Conservation (phyloP, 306 rosid species). For the Prosopis cineraria region DNA sequence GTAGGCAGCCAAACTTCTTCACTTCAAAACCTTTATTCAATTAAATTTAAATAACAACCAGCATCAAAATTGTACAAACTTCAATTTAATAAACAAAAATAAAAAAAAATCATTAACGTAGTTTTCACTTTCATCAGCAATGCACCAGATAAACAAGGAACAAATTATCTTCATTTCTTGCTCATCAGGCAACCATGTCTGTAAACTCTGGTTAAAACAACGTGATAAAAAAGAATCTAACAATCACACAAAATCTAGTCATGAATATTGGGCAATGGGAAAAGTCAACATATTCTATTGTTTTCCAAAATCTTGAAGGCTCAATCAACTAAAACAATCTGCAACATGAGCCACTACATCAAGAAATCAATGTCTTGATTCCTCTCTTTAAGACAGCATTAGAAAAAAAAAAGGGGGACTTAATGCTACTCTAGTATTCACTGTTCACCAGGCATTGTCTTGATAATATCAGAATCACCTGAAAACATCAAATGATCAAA, state of each 20-base stretch:
- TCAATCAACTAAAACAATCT: neutral
- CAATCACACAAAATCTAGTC: neutral
- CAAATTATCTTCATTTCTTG: neutral
- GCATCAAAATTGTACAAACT: neutral
- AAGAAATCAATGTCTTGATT: neutral
- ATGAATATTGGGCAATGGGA: too few relatives aligned
- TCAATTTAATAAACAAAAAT: too few relatives aligned
- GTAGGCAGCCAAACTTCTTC: too few relatives aligned
- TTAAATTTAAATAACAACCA: too few relatives aligned
- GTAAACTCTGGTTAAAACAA: neutral
- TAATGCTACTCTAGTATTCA: neutral
- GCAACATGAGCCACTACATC: neutral
- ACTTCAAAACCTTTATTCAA: too few relatives aligned
- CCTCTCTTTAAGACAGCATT: neutral
- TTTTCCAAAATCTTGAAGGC: neutral
- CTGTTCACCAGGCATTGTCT: slow-evolving; percentile 53
- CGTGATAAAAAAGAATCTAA: neutral
- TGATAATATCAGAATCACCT: slow-evolving; percentile 45
- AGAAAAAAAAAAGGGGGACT: neutral
- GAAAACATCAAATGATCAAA: slow-evolving; percentile 18
- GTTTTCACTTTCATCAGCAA: neutral
- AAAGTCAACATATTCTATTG: neutral
- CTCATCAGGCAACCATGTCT: neutral
- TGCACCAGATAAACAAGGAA: neutral
- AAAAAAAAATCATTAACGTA: too few relatives aligned